Percentiles rank a stretch among this genome's conserved stretches.
phyloP scores from a whole-genome alignment of 164 flowering plant genomes.

The Houttuynia cordata region DNA sequence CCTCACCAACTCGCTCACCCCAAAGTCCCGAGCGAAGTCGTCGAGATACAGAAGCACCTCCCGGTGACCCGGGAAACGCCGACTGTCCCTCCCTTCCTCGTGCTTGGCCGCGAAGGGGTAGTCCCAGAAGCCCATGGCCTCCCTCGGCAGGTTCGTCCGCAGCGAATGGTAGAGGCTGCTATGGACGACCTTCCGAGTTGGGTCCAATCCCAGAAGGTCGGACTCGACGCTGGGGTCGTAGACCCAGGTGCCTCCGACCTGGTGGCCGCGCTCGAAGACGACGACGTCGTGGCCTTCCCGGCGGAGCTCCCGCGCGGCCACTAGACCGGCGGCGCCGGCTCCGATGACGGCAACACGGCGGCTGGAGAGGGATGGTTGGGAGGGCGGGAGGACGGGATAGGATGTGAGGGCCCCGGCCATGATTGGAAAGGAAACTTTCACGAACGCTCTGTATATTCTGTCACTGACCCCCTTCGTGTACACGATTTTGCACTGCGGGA shows the following conservation, averaged over 20 bases:
- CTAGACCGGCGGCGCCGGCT: conserved; percentile 74
- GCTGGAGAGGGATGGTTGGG: not conserved
- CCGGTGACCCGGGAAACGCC: conserved; percentile 60
- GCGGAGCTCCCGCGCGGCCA: conserved; percentile 63
- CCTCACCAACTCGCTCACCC: conserved; percentile 39
- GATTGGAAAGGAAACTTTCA: too few relatives aligned
- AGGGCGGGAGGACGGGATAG: not conserved
- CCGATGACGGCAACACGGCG: conserved; percentile 67
- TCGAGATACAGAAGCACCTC: conserved; percentile 59
- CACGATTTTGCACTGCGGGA: too few relatives aligned
- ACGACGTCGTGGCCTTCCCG: conserved; percentile 66
- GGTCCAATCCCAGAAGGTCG: conserved; percentile 56
- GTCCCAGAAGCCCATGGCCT: conserved; percentile 60
- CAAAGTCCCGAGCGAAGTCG: conserved; percentile 46
- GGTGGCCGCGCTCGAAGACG: conserved; percentile 44
- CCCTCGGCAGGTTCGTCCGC: conserved; percentile 77
- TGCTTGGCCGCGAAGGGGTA: conserved; percentile 42
- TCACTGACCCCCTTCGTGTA: too few relatives aligned
- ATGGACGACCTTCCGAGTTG: conserved; percentile 40
- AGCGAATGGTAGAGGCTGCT: conserved; percentile 70
- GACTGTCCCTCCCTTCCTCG: conserved; percentile 28
- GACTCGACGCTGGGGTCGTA: conserved; percentile 46
- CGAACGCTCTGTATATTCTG: too few relatives aligned
- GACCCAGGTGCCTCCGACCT: conserved; percentile 73
- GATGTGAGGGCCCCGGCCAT: not conserved